phyloP scores from a whole-genome alignment of 73 alveolate species.

The Strombidium stylifer region DNA sequence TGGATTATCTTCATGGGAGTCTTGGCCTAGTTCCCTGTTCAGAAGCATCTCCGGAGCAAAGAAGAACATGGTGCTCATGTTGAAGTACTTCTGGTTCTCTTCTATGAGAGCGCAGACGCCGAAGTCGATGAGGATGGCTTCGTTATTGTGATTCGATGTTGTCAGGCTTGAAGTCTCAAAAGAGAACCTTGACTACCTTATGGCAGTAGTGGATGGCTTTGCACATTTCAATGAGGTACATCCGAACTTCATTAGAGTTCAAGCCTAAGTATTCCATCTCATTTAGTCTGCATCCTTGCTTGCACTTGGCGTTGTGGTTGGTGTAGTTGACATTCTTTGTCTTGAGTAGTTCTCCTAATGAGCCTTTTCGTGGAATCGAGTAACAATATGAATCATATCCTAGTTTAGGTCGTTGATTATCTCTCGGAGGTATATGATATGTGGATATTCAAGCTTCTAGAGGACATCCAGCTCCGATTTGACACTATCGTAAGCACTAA shows the following conservation, averaged over 20 bases:
- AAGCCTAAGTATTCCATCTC: too few relatives aligned
- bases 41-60: constrained; percentile 18
- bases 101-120: too few relatives aligned
- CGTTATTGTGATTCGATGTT: constrained; percentile 19
- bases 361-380: too few relatives aligned
- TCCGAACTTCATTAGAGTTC: too few relatives aligned
- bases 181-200: constrained; percentile 6
- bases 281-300: too few relatives aligned
- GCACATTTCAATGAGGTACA: constrained; percentile 5
- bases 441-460: constrained; percentile 52
- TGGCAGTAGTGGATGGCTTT: constrained; percentile 17
- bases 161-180: constrained; percentile 30
- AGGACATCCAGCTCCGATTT: constrained; percentile 40
- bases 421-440: constrained; percentile 33
- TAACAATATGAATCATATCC: constrained; percentile 24
- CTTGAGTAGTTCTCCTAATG: too few relatives aligned
- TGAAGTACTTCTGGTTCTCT: constrained; percentile 7
- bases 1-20: too few relatives aligned
- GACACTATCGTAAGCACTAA: constrained; percentile 28
- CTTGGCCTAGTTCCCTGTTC: too few relatives aligned
- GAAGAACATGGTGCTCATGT: constrained; percentile 22
- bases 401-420: constrained; percentile 45
- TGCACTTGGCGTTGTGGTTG: too few relatives aligned
- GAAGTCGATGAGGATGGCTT: constrained; percentile 21
- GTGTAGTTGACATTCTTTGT: too few relatives aligned